phyloP scores from a whole-genome alignment of 1,284 basidiomycete genomes.

The Kalmanozyma brasiliensis region DNA sequence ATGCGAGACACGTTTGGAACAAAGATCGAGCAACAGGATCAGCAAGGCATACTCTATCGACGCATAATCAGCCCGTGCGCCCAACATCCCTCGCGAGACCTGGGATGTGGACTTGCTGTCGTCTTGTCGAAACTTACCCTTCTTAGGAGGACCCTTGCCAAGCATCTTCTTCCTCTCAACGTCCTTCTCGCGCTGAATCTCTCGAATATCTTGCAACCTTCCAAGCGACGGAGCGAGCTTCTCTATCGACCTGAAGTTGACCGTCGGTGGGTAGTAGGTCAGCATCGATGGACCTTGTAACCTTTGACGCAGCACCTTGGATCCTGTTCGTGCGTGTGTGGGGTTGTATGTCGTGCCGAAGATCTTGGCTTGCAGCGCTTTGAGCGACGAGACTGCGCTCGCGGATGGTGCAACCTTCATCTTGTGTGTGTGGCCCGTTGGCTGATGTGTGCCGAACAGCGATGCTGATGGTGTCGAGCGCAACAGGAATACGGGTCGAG shows the following conservation, averaged over 20 bases:
- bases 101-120: too few relatives aligned
- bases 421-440: not conserved
- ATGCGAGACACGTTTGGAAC: not conserved
- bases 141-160: conserved; percentile 67
- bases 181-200: conserved; percentile 57
- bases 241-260: conserved; percentile 51
- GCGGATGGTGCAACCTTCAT: conserved; percentile 49
- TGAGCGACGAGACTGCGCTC: conserved; percentile 47
- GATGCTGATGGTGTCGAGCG: not conserved
- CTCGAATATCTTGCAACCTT: conserved; percentile 38
- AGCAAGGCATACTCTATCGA: conserved; percentile 1
- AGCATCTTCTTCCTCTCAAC: conserved; percentile 62
- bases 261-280: conserved; percentile 60
- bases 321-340: conserved; percentile 54
- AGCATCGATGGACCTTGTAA: conserved; percentile 63
- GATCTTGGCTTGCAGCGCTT: conserved; percentile 52
- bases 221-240: conserved; percentile 34
- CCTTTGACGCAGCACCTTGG: conserved; percentile 56
- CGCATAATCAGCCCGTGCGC: too few relatives aligned
- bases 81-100: too few relatives aligned
- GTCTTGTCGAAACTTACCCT: conserved; percentile 54
- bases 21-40: not conserved
- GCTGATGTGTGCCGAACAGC: too few relatives aligned
- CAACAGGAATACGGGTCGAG: conserved; percentile 1
- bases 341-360: conserved; percentile 60